Percentiles rank a stretch among this genome's conserved stretches.
Conservation (phyloP, 208 protist genomes). For the Wallacemonas sp. region DNA sequence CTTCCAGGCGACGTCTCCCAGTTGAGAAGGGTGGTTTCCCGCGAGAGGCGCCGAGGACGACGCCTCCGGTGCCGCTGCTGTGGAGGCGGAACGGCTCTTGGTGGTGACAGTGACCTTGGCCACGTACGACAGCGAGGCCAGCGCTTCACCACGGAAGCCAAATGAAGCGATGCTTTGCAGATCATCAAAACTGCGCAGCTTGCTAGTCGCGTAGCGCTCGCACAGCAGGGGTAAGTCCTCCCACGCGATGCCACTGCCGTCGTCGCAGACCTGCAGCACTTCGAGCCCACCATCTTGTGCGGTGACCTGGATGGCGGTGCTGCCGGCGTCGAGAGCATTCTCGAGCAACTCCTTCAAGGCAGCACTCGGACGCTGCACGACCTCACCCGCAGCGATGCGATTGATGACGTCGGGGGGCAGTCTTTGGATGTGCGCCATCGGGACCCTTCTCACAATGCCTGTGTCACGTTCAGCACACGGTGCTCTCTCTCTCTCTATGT, state of each 20-base stretch:
- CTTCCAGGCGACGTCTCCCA: constrained; percentile 41
- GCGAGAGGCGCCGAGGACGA: not conserved
- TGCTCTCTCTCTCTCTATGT: not conserved
- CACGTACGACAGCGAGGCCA: constrained; percentile 87
- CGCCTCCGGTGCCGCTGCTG: not conserved
- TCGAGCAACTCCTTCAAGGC: constrained; percentile 99
- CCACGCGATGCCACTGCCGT: constrained; percentile 95
- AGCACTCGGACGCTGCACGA: constrained; percentile 96
- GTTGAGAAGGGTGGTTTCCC: not conserved
- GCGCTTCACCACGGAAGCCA: constrained; percentile 92
- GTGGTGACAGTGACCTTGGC: constrained; percentile 74
- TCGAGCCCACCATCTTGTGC: constrained; percentile 95
- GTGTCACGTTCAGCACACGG: too few species aligned
- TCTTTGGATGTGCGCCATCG: constrained; percentile 81
- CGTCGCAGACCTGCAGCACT: constrained; percentile 96
- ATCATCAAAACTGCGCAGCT: constrained; percentile 88
- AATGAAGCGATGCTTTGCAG: constrained; percentile 84
- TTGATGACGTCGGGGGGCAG: constrained; percentile 95
- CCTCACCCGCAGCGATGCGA: constrained; percentile 98
- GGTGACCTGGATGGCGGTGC: constrained; percentile 87
- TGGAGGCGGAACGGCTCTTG: constrained; percentile 19
- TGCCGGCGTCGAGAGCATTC: constrained; percentile 96
- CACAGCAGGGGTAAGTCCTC: constrained; percentile 97
- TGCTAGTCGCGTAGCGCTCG: constrained; percentile 97
- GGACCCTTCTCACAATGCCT: too few species aligned